phyloP scores from a whole-genome alignment of 495 filamentous ascomycete genomes.

The Annulohypoxylon stygium region DNA sequence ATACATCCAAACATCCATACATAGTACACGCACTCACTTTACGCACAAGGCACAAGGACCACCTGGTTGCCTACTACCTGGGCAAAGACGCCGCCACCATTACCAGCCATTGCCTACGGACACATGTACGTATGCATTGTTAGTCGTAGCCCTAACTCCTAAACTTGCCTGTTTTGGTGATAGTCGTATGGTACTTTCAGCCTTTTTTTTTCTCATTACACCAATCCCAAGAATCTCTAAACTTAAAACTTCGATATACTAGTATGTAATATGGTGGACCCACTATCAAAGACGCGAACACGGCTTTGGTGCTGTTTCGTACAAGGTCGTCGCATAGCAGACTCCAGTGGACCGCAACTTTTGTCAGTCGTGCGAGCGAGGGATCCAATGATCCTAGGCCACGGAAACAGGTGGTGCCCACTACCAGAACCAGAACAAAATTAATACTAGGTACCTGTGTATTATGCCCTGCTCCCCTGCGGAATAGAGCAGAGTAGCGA shows the following conservation, averaged over 20 bases:
- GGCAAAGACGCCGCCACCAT: constrained; percentile 10
- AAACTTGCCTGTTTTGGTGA: constrained; percentile 15
- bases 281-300: constrained; percentile 12
- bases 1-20: neutral
- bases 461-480: constrained; percentile 28
- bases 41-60: constrained; percentile 5
- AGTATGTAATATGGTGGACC: constrained; percentile 14
- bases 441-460: neutral
- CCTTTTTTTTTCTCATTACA: neutral
- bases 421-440: constrained; percentile 47
- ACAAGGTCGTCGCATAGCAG: constrained; percentile 16
- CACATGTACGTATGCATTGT: constrained; percentile 6
- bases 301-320: constrained; percentile 20
- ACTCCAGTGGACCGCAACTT: constrained; percentile 23
- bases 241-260: constrained; percentile 20
- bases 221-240: neutral
- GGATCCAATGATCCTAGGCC: constrained; percentile 52
- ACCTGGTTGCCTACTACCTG: constrained; percentile 36
- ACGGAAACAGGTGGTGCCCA: constrained; percentile 49
- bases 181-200: neutral
- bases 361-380: constrained; percentile 34
- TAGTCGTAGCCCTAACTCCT: neutral
- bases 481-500: neutral
- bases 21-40: neutral
- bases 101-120: constrained; percentile 17